A percentile compares a stretch with the other conserved stretches of the same genome.
These are phyloP conservation scores for Arachis stenosperma DNA, from an alignment of 306 rosid genomes.

Conservation along the genomic window DNA sequence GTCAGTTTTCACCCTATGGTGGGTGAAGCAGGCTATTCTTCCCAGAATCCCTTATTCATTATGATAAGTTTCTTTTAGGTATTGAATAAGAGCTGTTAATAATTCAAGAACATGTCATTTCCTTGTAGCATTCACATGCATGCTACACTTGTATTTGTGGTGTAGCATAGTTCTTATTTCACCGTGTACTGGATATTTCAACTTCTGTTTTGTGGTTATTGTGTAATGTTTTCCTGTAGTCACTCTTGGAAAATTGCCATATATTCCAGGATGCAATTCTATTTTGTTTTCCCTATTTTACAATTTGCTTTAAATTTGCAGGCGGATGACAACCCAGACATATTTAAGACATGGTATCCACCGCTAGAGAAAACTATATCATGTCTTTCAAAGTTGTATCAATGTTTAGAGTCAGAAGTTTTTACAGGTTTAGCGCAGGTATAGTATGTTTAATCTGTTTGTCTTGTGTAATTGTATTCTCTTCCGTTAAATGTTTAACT, in stretches of 20 bases:
- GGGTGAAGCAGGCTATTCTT: neutral
- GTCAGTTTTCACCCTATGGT: conserved; percentile 8
- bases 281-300: conserved; percentile 21
- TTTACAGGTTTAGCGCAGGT: conserved; percentile 99
- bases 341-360: conserved; percentile 87
- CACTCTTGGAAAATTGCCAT: conserved; percentile 8
- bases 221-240: conserved; percentile 22
- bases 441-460: conserved; percentile 34
- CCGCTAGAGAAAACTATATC: conserved; percentile 93
- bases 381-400: conserved; percentile 93
- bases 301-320: conserved; percentile 45
- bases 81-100: conserved; percentile 9
- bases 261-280: conserved; percentile 30
- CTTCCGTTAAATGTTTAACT: conserved; percentile 34
- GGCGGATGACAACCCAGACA: conserved; percentile 77
- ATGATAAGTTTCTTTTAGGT: neutral
- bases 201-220: conserved; percentile 29
- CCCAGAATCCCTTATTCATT: neutral
- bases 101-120: conserved; percentile 11
- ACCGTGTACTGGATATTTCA: conserved; percentile 8
- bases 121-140: conserved; percentile 22
- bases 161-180: conserved; percentile 28
- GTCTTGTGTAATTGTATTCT: conserved; percentile 24
- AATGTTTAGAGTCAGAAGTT: conserved; percentile 85
- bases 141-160: neutral